A percentile compares a stretch with the other conserved stretches of the same genome.
Conservation (phyloP, 2,329 filamentous ascomycete genomes). For the Pyrenochaeta sp. region DNA sequence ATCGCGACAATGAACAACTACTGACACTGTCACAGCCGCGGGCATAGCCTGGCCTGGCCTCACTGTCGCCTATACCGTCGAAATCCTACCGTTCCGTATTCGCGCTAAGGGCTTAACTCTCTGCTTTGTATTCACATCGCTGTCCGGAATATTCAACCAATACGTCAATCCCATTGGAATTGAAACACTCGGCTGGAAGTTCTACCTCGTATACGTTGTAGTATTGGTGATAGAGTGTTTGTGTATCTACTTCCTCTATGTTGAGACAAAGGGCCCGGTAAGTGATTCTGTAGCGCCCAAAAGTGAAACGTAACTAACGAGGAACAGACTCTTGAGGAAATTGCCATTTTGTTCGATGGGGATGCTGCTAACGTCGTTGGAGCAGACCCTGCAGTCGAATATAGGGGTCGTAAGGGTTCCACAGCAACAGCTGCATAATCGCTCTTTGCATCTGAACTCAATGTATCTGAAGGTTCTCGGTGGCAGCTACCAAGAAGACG, state of each 20-base stretch:
- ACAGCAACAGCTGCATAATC: not conserved
- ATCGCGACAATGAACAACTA: constrained; percentile 31
- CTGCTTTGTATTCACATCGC: constrained; percentile 64
- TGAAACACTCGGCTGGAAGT: constrained; percentile 40
- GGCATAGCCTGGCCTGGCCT: constrained; percentile 59
- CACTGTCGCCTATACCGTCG: constrained; percentile 58
- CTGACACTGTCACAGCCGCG: constrained; percentile 50
- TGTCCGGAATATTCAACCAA: constrained; percentile 63
- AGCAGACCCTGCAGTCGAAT: not conserved
- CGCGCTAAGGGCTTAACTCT: constrained; percentile 55
- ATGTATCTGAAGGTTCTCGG: no score
- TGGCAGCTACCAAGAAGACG: no score
- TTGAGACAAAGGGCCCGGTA: constrained; percentile 30
- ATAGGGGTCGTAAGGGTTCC: no score
- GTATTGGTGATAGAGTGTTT: constrained; percentile 31
- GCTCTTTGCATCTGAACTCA: not conserved
- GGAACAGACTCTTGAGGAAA: constrained; percentile 14
- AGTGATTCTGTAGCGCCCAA: not conserved
- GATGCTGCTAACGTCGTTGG: constrained; percentile 11
- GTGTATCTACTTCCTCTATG: constrained; percentile 33
- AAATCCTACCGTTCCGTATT: constrained; percentile 59
- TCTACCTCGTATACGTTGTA: constrained; percentile 44
- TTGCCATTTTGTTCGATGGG: constrained; percentile 13
- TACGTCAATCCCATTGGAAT: constrained; percentile 60
- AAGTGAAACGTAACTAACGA: not conserved